Base-by-base conservation (phyloP, 2,329 filamentous ascomycete genomes). In the Monosporascus sp. region DNA sequence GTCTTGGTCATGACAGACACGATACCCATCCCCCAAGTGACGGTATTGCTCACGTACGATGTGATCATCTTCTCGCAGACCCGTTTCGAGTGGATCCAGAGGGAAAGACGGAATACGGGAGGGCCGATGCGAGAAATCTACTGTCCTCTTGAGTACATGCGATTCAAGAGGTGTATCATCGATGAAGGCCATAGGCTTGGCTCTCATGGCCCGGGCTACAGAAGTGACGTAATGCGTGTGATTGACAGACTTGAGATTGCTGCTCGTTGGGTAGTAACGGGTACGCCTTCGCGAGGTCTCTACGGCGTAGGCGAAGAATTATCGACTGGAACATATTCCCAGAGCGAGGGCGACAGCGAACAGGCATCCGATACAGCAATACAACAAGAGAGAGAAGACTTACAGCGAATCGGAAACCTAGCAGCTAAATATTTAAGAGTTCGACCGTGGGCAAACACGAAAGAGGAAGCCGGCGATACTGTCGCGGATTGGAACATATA, bases 111-210 rank as follows among this genome's bases (percentile, higher is more conserved):
- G 62, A 47, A 67, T 55, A 64, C 73, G 61, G 49, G 60, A 58
- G 7, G 62, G 56, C 31, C 63, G 58, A 3, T 56, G 49, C 38
- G 55, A 31, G 68, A 68, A 57, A 38, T 54, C 35, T 67, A 78
- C 9, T 88, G 84, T 1, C 81, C 87, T 0, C 70, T 97, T 18
- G 83, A 83, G 39, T 71, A 81, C 7, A 70, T 97, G 3, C 90
- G 90, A 61, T 96, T 93, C 79, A 86, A 96, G 62, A 81, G 93
- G 1, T 86, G 95, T 47, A 92, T 97, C 46, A 87, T 96, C 18
- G 93, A 97, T 59, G 93, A 97, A 75, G 93, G 93, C 0, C 91
- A 97, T 67, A 88, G 82, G 54, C 85, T 96, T 54, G 89, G 90
- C 0, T 87, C 88, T 38, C 81, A 81, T 1, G 79, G 71, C 22